These are phyloP conservation scores for Paramecium octaurelia DNA, from an alignment of 73 alveolate species.

Conservation along the genomic window DNA sequence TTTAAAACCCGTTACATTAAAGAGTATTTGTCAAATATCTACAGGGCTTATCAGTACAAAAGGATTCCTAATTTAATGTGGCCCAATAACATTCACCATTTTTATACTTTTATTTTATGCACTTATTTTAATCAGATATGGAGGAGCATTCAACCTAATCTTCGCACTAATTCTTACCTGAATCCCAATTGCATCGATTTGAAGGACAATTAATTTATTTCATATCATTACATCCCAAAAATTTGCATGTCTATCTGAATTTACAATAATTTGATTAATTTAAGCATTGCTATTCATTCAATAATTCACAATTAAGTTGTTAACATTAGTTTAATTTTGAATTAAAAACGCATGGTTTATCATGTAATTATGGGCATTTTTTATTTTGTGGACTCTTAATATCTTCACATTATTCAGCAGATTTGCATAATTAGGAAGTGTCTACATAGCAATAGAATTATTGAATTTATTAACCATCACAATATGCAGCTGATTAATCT, in stretches of 20 bases:
- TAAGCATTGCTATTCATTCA: not conserved
- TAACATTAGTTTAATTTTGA: not conserved
- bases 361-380: not conserved
- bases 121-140: not conserved
- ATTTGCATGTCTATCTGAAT: not conserved
- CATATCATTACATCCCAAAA: not conserved
- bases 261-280: not conserved
- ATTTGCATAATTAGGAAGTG: not conserved
- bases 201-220: not conserved
- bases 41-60: not conserved
- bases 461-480: not conserved
- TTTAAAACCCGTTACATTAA: not conserved
- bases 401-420: not conserved
- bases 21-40: not conserved
- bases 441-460: not conserved
- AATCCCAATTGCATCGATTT: too few species aligned
- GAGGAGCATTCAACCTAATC: not conserved
- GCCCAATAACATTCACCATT: not conserved
- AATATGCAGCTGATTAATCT: not conserved
- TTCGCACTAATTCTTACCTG: not conserved
- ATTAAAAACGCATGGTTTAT: not conserved
- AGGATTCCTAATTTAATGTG: not conserved
- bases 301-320: not conserved
- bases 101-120: not conserved
- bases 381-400: not conserved